Evolutionary conservation across 805 yeast genomes (phyloP), one percentile per base, ranked within the genome.

Genomic region (Ascoidea asiatica): DNA sequence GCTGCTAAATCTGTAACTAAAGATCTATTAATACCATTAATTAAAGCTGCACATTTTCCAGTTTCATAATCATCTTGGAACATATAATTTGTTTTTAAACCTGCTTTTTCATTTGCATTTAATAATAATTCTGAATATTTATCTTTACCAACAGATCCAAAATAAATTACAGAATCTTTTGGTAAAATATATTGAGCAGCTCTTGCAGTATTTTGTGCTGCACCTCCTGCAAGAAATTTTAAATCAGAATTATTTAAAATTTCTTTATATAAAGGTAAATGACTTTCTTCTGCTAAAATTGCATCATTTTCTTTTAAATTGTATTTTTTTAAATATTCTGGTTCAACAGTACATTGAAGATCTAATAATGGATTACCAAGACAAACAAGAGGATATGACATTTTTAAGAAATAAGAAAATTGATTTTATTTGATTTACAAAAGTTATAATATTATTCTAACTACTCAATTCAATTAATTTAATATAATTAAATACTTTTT

Each of bases 181-280:
- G 97, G 96, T 43, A 92, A 73, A 46, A 87, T 65, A 67, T 86
- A 90, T 61, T 90, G 97, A 43, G 97, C 97, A 60, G 95, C 99
- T 68, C 99, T 80, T 47, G 97, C 97, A 52, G 97, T 78, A 72
- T 92, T 92, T 70, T 92, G 99, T 49, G 97, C 98, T 57, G 99
- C 99, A 63, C 99, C 99, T 55, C 99, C 99, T 50, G 99, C 98
- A 54, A 90, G 77, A 49, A 79, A 65, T 56, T 77, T 75, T 50
- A 86, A 78, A 48, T 72, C 75, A 36, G 72, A 68, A 60, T 67
- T 67, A 36, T 69, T 63, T 45, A 87, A 66, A 53, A 85, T 74
- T 64, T 92, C 97, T 47, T 75, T 81, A 64, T 71, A 92, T 60
- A 92, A 84, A 45, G 90, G 84, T 77, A 79, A 66, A 68, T 87